Evolutionary conservation across 257 asterid genomes (phyloP), one percentile per base, ranked within the genome.

Genomic region (Gardenia jasminoides): DNA sequence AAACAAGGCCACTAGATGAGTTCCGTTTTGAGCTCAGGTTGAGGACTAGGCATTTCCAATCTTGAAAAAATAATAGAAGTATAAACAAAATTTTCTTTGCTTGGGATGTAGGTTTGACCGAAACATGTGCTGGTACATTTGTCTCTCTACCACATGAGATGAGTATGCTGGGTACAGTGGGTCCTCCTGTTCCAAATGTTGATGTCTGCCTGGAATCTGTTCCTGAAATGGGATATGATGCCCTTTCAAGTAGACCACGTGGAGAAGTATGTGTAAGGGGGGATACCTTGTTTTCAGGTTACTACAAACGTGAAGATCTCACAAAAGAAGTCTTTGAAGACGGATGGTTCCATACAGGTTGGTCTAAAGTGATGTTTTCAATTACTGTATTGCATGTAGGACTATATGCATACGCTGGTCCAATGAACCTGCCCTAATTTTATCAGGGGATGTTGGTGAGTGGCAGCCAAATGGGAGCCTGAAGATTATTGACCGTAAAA

Each of bases 321-420:
- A 95, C 99, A 47, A 87, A 87, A 79, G 99, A 95, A 87, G 99
- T 92, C 73, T 79, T 93, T 41, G 71, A 85, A 69, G 97, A 93
- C 75, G 97, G 97, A 84, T 95, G 99, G 99, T 93, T 93, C 88
- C 99, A 95, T 86, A 95, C 99, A 90, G 99, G 99, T 95, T 80
- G 59, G 52, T 62, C 72, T 80, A 10, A 47, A 20, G 24, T 54
- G 19, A 22, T 72, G 65, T 22, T 80, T 66, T 28, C 30, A 28
- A 28, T 67, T 41, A 54, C 3, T 46, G 13, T 4, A 26, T 67
- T 26, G 30, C 39, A 56, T 67, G 10, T 24, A 1, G n/a, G 17
- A 36, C 26, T 17, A 41, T 52, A 20, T 7, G 11, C 31, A 30
- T 33, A 64, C 10, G 36, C 17, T 69, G 54, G 66, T 41, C 46